Conservation (phyloP, 371 early-diverging fungal genomes). For the Zopfochytrium polystomum region DNA sequence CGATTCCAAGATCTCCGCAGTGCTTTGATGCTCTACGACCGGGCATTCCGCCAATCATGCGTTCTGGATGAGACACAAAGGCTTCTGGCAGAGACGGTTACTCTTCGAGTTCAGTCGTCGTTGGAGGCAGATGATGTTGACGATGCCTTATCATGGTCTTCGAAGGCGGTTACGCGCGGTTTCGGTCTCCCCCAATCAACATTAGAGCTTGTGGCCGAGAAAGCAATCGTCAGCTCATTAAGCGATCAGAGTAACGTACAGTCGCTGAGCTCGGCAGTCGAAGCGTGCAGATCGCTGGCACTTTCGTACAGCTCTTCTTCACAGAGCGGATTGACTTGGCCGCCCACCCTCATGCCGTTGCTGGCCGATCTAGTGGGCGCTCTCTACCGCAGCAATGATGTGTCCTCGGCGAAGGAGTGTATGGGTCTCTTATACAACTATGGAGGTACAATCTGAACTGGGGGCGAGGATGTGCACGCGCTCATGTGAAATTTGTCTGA, state of each 20-base stretch:
- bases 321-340: no score
- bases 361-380: background rate
- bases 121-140: background rate
- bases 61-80: background rate
- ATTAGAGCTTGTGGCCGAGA: background rate
- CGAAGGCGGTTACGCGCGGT: background rate
- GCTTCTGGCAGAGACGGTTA: background rate
- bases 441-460: background rate
- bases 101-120: background rate
- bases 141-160: background rate
- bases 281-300: background rate
- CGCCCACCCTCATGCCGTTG: background rate
- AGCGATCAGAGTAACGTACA: background rate
- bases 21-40: background rate
- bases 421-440: background rate
- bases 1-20: background rate
- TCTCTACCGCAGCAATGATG: background rate
- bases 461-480: background rate
- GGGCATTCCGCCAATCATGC: background rate
- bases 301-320: background rate
- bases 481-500: background rate
- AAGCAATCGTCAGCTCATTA: background rate
- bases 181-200: background rate
- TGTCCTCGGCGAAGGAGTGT: background rate
- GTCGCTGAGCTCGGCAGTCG: background rate